Conservation (phyloP, 2,329 filamentous ascomycete species). For the Colletotrichum neosansevieriae region DNA sequence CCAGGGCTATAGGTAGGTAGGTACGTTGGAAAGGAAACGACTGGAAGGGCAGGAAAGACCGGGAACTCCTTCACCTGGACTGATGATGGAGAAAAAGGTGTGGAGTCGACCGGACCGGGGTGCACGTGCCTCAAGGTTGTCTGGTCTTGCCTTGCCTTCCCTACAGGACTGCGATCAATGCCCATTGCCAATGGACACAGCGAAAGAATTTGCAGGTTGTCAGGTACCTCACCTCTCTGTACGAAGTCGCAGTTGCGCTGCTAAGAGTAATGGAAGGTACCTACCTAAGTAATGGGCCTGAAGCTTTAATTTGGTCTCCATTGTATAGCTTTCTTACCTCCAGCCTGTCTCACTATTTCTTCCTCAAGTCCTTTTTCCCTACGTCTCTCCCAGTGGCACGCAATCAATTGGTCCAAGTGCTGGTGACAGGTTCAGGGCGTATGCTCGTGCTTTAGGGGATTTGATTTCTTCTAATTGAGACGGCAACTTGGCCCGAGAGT, state of each 20-base stretch:
- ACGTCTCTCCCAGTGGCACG: neutral
- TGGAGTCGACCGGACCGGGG: slow-evolving; percentile 34
- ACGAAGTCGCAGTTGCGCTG: neutral
- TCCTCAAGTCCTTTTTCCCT: neutral
- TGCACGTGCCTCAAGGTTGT: too few relatives aligned
- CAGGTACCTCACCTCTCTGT: too few relatives aligned
- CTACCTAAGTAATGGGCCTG: neutral
- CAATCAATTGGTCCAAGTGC: slow-evolving; percentile 34
- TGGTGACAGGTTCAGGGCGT: slow-evolving; percentile 24
- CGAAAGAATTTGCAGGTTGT: too few relatives aligned
- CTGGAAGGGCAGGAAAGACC: slow-evolving; percentile 7
- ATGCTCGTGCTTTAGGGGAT: neutral
- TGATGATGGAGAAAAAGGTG: slow-evolving; percentile 23
- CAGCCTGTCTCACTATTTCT: slow-evolving; percentile 2
- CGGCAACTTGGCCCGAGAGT: slow-evolving; percentile 31
- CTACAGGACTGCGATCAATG: too few relatives aligned
- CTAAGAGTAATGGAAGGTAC: neutral
- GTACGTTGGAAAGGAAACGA: too few relatives aligned
- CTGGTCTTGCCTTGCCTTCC: too few relatives aligned
- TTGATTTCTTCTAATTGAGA: slow-evolving; percentile 26
- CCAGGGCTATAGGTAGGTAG: too few relatives aligned
- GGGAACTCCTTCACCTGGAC: neutral
- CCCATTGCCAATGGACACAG: too few relatives aligned
- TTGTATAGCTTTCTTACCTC: slow-evolving; percentile 11
- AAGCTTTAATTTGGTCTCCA: neutral